Evolutionary conservation across 129 eudicot species (phyloP).

Genomic region (Tagetes erecta): DNA sequence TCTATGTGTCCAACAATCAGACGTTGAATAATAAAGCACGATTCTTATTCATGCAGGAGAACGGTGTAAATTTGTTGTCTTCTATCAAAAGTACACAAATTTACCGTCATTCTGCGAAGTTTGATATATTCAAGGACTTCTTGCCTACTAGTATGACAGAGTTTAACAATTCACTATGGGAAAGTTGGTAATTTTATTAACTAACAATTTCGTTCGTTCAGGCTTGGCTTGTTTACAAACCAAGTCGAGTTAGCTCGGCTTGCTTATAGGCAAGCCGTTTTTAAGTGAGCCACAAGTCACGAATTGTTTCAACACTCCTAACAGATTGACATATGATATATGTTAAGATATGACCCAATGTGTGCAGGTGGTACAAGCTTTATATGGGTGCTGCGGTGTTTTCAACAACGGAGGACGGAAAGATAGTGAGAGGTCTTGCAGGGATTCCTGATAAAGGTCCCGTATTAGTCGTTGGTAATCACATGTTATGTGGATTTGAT

Average conservation of each 20-base stretch:
- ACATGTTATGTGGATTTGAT: constrained; percentile 77
- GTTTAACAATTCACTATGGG: constrained; percentile 43
- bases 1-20: background rate
- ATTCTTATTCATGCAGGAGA: constrained; percentile 59
- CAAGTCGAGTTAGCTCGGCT: too few species aligned
- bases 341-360: constrained; percentile 20
- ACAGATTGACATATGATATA: background rate
- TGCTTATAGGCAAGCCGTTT: too few species aligned
- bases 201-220: too few species aligned
- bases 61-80: constrained; percentile 66
- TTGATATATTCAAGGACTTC: constrained; percentile 66
- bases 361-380: constrained; percentile 42
- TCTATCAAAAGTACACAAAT: constrained; percentile 51
- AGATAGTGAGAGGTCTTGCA: constrained; percentile 70
- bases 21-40: background rate
- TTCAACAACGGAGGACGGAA: constrained; percentile 76
- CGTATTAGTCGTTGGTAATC: constrained; percentile 77
- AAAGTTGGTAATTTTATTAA: constrained; percentile 38
- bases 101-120: constrained; percentile 60
- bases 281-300: too few species aligned
- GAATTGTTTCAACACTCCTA: too few species aligned
- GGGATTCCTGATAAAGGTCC: constrained; percentile 90
- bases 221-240: too few species aligned
- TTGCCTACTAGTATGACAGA: constrained; percentile 68
- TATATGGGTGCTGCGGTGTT: constrained; percentile 49